Evolutionary conservation across 2,329 filamentous ascomycete species (phyloP).

Genomic region (Clarireedia monteithiana): DNA sequence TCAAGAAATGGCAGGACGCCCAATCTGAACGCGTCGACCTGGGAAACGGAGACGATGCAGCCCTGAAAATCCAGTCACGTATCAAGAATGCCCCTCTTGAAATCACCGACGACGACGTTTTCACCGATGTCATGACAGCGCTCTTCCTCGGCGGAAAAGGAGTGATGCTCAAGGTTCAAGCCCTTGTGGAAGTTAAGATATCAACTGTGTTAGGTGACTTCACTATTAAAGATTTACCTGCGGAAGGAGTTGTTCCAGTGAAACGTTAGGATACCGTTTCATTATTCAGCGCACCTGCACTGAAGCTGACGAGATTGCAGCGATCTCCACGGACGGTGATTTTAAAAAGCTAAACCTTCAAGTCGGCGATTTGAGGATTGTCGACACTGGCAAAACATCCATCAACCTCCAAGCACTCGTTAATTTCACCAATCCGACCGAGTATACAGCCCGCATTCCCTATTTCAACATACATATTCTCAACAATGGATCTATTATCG

Average conservation of each 20-base stretch:
- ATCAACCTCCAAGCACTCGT: conserved; percentile 64
- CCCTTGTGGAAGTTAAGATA: conserved; percentile 75
- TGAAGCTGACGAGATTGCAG: conserved; percentile 37
- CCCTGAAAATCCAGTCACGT: conserved; percentile 65
- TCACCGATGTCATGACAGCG: conserved; percentile 72
- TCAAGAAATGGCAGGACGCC: conserved; percentile 76
- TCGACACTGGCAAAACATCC: conserved; percentile 63
- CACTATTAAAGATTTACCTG: conserved; percentile 75
- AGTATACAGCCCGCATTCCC: conserved; percentile 76
- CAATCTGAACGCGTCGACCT: conserved; percentile 65
- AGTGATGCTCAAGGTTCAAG: conserved; percentile 67
- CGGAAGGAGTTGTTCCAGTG: conserved; percentile 76
- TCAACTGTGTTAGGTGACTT: conserved; percentile 75
- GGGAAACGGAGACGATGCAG: conserved; percentile 47
- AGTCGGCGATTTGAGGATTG: conserved; percentile 62
- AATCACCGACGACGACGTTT: conserved; percentile 71
- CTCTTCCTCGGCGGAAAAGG: conserved; percentile 65
- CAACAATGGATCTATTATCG: conserved; percentile 66
- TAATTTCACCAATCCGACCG: conserved; percentile 85
- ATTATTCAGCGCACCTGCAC: conserved; percentile 30
- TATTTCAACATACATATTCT: conserved; percentile 70
- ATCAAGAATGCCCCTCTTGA: conserved; percentile 74
- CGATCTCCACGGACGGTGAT: conserved; percentile 45
- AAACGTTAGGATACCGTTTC: conserved; percentile 75
- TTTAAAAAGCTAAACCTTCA: conserved; percentile 47